Evolutionary conservation across 2,329 filamentous ascomycete species (phyloP).

Genomic region (Trichoderma sp.): DNA sequence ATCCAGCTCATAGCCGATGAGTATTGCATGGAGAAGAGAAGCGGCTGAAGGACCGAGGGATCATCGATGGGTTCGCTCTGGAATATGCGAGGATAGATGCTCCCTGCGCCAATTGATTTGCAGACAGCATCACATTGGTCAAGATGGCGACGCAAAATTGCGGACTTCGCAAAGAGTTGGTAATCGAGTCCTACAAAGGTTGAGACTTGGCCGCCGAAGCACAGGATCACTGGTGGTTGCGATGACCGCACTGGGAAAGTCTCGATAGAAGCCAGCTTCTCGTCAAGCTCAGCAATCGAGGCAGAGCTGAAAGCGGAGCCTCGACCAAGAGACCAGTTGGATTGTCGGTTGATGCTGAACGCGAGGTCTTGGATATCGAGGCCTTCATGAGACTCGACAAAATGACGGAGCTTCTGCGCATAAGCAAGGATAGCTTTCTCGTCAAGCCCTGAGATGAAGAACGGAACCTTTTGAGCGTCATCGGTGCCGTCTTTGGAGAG

Average conservation of each 20-base stretch:
- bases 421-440: neutral
- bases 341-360: neutral
- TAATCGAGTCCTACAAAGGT: conserved; percentile 39
- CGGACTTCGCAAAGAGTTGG: conserved; percentile 36
- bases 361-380: neutral
- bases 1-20: conserved; percentile 43
- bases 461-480: neutral
- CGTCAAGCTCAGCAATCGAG: neutral
- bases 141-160: conserved; percentile 33
- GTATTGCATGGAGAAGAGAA: conserved; percentile 47
- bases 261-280: neutral
- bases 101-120: conserved; percentile 30
- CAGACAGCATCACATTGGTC: conserved; percentile 20
- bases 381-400: too few species aligned
- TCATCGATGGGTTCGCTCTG: conserved; percentile 32
- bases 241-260: neutral
- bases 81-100: conserved; percentile 43
- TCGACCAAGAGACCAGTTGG: neutral
- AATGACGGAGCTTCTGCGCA: neutral
- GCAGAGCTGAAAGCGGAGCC: neutral
- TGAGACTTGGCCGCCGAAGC: conserved; percentile 39
- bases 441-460: neutral
- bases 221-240: conserved; percentile 39
- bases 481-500: too few species aligned
- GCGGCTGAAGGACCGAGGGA: conserved; percentile 42